Evolutionary conservation across 2,329 filamentous ascomycete genomes (phyloP).

Genomic region (Dactylellina leptospora): DNA sequence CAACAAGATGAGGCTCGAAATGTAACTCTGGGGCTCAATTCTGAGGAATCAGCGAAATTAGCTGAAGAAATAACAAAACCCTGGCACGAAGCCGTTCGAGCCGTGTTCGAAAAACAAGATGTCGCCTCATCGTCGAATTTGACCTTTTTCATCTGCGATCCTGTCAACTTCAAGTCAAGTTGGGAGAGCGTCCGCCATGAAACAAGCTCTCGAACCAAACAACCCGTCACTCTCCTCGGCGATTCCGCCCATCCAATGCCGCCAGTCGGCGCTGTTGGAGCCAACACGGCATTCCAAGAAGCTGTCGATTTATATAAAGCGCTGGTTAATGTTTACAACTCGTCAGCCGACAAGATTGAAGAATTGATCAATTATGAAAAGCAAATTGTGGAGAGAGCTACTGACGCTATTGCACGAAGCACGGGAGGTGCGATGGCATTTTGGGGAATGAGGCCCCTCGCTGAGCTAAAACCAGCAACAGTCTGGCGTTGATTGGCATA

Average conservation of each 20-base stretch:
- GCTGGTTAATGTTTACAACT: constrained; percentile 16
- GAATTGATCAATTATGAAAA: constrained; percentile 12
- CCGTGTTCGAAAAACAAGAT: constrained; percentile 7
- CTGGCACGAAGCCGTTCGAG: constrained; percentile 9
- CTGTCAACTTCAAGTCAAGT: constrained; percentile 22
- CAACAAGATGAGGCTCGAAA: background rate
- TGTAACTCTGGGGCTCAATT: background rate
- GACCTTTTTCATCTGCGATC: constrained; percentile 20
- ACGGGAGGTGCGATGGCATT: constrained; percentile 9
- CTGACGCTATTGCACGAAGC: constrained; percentile 7
- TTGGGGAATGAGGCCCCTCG: constrained; percentile 28
- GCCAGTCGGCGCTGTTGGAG: constrained; percentile 23
- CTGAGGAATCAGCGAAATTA: constrained; percentile 4
- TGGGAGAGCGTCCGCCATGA: constrained; percentile 12
- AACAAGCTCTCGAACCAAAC: background rate
- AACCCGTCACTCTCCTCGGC: constrained; percentile 16
- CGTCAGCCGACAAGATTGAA: background rate
- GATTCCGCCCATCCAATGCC: constrained; percentile 33
- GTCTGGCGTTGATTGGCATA: constrained; percentile 13
- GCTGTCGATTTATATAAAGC: constrained; percentile 18
- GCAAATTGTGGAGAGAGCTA: constrained; percentile 3
- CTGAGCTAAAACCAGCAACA: constrained; percentile 2
- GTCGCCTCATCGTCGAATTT: constrained; percentile 1
- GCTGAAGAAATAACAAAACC: background rate
- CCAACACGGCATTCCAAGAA: constrained; percentile 27